Evolutionary conservation across 1,139 yeast genomes (phyloP), one percentile per base, ranked within the genome.

Genomic region (Candida freyschussii): DNA sequence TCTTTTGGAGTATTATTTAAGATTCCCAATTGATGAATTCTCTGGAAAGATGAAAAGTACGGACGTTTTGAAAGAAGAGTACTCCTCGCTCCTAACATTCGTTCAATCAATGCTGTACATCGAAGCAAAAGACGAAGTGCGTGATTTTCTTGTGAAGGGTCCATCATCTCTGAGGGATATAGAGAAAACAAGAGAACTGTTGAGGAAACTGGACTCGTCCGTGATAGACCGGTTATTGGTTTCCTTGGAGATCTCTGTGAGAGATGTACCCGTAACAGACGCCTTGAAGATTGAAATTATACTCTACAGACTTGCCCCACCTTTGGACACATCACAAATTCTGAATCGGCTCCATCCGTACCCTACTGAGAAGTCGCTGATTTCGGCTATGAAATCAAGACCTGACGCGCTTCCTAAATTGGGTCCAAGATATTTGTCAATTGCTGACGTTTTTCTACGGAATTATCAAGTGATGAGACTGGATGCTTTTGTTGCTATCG

Each of bases 1-100:
- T 17, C 33, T 53, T 6, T 39, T 65, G 4, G 44, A 48, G 10
- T 50, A 56, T 27, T 59, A 52, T 28, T 30, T 63, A 4, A 43
- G 56, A 29, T 66, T 60, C 39, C 72, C 74, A 2, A 48, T 69
- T 12, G 60, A 68, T 42, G 74, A 68, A 33, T 58, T 63, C 33
- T 46, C 63, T 0, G 73, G 74, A 17, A 38, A 10, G 15, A 36
- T 49, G 9, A 36, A 57, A n/a, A 20, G 47, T 3, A 34, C 41
- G 8, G 44, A 43, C 6, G 44, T 45, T 16, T 24, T 45, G 8
- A 46, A 48, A 29, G 26, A 41, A 6, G 27, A 23, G 3, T 36
- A 43, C 14, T 34, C 50, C 0, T 27, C 29, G 2, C 34, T 30
- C 1, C 30, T 60, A 4, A 40, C 49, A 6, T 27, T 32, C 7